Conservation (phyloP, 176 grass and related monocot species). For the Raddia distichophylla region DNA sequence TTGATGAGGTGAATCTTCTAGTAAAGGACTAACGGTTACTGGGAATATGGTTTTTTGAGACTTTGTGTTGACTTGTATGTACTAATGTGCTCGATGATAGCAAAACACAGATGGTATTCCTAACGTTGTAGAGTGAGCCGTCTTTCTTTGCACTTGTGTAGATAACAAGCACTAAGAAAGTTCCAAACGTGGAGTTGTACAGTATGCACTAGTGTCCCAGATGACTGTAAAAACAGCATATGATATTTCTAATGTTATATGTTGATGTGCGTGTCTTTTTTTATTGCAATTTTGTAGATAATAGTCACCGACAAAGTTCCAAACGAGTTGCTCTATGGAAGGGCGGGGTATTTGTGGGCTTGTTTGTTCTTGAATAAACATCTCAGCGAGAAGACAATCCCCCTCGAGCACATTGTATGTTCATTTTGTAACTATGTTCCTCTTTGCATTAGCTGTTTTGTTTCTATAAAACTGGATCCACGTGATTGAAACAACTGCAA, state of each 20-base stretch:
- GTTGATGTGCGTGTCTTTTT: neutral
- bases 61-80: neutral
- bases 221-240: neutral
- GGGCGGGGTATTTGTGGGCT: slow-evolving; percentile 90
- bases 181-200: slow-evolving; percentile 74
- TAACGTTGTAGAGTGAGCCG: neutral
- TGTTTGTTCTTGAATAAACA: slow-evolving; percentile 93
- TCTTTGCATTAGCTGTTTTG: neutral
- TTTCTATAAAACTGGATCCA: slow-evolving; percentile 24
- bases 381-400: slow-evolving; percentile 61
- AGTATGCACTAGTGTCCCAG: neutral
- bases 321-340: slow-evolving; percentile 85
- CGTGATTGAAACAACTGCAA: slow-evolving; percentile 23
- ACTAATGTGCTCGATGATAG: neutral
- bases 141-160: slow-evolving; percentile 32
- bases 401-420: slow-evolving; percentile 59
- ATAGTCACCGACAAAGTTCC: slow-evolving; percentile 63
- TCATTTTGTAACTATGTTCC: neutral
- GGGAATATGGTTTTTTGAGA: neutral
- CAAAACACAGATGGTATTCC: neutral
- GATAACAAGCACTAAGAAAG: slow-evolving; percentile 67
- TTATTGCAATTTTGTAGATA: slow-evolving; percentile 55
- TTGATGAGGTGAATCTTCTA: slow-evolving; percentile 68
- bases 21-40: neutral
- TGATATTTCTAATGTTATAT: neutral